A percentile compares a stretch with the other conserved stretches of the same genome.
Conservation (phyloP, 2,329 filamentous ascomycete genomes). For the Cytospora mali region DNA sequence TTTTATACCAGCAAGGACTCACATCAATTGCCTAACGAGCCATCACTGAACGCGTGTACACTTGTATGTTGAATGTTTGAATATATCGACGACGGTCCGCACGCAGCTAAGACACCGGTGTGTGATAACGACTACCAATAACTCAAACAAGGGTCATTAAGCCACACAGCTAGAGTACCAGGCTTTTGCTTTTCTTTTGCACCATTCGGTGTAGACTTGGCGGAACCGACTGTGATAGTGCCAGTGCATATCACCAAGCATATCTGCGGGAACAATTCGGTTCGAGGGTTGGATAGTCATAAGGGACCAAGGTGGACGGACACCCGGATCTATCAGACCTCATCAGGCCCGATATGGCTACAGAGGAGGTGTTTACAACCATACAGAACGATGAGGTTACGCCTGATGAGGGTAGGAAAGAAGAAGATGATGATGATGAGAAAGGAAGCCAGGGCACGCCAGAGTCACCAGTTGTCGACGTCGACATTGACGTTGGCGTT, state of each 20-base stretch:
- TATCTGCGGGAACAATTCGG: neutral
- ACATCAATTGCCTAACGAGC: neutral
- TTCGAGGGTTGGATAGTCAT: neutral
- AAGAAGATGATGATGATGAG: neutral
- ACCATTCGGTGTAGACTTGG: neutral
- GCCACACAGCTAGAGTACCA: neutral
- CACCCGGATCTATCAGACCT: neutral
- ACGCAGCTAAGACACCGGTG: neutral
- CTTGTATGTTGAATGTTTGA: neutral
- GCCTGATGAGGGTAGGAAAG: neutral
- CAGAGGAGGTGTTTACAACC: conserved; percentile 7
- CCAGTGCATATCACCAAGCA: neutral
- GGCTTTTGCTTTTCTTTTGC: neutral
- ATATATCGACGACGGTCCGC: neutral
- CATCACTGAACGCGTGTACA: neutral
- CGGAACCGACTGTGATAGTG: neutral
- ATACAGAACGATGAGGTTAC: neutral
- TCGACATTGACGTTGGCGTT: no score
- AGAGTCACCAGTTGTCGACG: neutral
- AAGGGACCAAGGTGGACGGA: neutral
- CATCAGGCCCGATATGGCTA: conserved; percentile 4
- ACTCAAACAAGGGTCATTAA: neutral
- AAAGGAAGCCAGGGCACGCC: neutral
- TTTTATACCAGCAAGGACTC: neutral
- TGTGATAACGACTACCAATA: neutral